phyloP scores from a whole-genome alignment of 176 grass and related monocot species.

The Zoysia japonica region DNA sequence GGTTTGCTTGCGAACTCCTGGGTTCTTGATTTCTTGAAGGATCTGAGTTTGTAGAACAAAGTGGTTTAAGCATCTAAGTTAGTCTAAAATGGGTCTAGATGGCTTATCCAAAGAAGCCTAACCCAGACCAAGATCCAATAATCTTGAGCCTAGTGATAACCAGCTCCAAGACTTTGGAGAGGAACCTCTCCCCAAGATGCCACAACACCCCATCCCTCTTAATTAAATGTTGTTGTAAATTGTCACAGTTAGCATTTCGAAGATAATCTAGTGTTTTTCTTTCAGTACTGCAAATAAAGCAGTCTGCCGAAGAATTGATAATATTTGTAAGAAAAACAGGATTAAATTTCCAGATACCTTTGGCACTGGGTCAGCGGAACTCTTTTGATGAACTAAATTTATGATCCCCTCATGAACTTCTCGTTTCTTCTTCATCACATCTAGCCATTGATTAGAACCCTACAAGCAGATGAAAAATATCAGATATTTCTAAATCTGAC shows the following conservation, averaged over 20 bases:
- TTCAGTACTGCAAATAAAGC: background rate
- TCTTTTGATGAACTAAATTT: constrained; percentile 74
- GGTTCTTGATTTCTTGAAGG: background rate
- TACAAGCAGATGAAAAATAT: constrained; percentile 39
- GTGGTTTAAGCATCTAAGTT: background rate
- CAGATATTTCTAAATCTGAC: background rate
- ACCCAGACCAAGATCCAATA: background rate
- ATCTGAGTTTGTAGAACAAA: background rate
- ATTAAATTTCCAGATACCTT: constrained; percentile 50
- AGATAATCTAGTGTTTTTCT: background rate
- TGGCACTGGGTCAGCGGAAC: constrained; percentile 37
- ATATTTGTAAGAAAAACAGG: constrained; percentile 17
- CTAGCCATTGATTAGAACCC: constrained; percentile 80
- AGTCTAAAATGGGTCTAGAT: background rate
- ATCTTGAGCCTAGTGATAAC: background rate
- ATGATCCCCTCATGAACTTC: constrained; percentile 87
- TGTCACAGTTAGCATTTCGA: constrained; percentile 25
- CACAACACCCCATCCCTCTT: background rate
- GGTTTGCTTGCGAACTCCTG: background rate
- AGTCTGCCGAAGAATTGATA: background rate
- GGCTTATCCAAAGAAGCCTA: background rate
- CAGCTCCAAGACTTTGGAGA: background rate
- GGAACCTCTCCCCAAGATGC: background rate
- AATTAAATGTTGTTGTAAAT: background rate
- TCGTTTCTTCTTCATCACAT: constrained; percentile 94